These are phyloP conservation scores for Cladosporium sp. DNA, from an alignment of 2,329 filamentous ascomycete genomes.

Conservation along the genomic window DNA sequence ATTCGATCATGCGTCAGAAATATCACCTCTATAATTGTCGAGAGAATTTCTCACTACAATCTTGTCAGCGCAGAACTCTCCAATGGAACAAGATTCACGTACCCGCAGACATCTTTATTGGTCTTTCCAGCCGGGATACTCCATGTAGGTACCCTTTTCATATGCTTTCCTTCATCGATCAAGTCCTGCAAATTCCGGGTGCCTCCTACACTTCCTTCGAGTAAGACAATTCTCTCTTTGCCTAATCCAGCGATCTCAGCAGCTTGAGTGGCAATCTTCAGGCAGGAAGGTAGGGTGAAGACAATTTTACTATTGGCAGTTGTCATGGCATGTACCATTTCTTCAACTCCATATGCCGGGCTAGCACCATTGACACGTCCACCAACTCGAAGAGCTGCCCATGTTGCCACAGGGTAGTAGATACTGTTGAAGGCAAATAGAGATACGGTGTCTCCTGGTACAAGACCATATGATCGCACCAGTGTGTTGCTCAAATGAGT, in stretches of 20 bases:
- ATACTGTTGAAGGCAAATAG: constrained; percentile 63
- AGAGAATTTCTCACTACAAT: neutral
- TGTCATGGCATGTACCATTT: constrained; percentile 62
- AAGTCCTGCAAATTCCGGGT: constrained; percentile 26
- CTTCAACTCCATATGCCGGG: constrained; percentile 63
- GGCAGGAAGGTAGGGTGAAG: constrained; percentile 50
- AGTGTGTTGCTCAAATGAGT: constrained; percentile 59
- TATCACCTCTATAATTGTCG: neutral
- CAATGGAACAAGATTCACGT: neutral
- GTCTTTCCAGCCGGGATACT: constrained; percentile 47
- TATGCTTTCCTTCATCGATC: constrained; percentile 34
- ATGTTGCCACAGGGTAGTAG: constrained; percentile 63
- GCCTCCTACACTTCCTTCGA: neutral
- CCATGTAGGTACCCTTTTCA: constrained; percentile 36
- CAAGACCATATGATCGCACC: constrained; percentile 51
- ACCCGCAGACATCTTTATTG: constrained; percentile 47
- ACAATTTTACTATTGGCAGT: constrained; percentile 54
- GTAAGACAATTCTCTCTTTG: neutral
- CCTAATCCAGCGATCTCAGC: constrained; percentile 41
- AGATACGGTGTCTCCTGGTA: constrained; percentile 53
- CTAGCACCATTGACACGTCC: constrained; percentile 59
- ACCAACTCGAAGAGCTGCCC: constrained; percentile 50
- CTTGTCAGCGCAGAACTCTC: neutral
- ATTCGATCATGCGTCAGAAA: neutral
- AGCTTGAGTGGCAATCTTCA: constrained; percentile 50